Evolutionary conservation across 495 filamentous ascomycete species (phyloP).

Genomic region (Neurospora hispaniola): DNA sequence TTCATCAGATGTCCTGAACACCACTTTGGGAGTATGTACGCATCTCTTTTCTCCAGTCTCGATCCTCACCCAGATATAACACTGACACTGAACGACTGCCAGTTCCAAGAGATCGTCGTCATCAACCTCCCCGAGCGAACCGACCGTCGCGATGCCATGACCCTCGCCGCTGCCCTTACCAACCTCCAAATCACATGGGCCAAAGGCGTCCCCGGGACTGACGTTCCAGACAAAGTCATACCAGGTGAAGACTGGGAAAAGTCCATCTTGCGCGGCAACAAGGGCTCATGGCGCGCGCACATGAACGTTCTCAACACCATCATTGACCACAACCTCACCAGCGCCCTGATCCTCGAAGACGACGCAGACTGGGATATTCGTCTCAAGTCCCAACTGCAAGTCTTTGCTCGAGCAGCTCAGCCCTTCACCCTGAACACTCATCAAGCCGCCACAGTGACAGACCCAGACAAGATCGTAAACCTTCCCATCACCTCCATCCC

Average conservation of each 20-base stretch:
- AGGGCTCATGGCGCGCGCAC: slow-evolving; percentile 37
- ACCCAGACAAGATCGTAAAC: not conserved
- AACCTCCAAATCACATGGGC: slow-evolving; percentile 45
- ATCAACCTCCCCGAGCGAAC: slow-evolving; percentile 49
- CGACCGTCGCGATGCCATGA: slow-evolving; percentile 53
- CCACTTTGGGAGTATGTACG: slow-evolving; percentile 21
- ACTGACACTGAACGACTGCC: not conserved
- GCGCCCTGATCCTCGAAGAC: slow-evolving; percentile 39
- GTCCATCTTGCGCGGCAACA: slow-evolving; percentile 21
- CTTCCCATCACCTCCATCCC: not conserved
- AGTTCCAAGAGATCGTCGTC: slow-evolving; percentile 53
- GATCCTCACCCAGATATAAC: not conserved
- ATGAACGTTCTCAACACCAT: slow-evolving; percentile 32
- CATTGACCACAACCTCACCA: slow-evolving; percentile 24
- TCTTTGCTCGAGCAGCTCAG: slow-evolving; percentile 25
- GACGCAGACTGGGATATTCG: slow-evolving; percentile 42
- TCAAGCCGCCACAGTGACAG: not conserved
- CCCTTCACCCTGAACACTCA: slow-evolving; percentile 17
- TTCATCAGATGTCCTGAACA: slow-evolving; percentile 14
- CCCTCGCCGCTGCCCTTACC: slow-evolving; percentile 40
- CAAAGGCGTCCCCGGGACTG: slow-evolving; percentile 37
- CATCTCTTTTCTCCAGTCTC: not conserved
- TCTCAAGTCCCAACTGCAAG: slow-evolving; percentile 31
- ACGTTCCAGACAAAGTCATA: slow-evolving; percentile 26
- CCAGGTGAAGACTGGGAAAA: slow-evolving; percentile 12